Conservation (phyloP, 2,329 filamentous ascomycete genomes). For the Alternaria gaisen region DNA sequence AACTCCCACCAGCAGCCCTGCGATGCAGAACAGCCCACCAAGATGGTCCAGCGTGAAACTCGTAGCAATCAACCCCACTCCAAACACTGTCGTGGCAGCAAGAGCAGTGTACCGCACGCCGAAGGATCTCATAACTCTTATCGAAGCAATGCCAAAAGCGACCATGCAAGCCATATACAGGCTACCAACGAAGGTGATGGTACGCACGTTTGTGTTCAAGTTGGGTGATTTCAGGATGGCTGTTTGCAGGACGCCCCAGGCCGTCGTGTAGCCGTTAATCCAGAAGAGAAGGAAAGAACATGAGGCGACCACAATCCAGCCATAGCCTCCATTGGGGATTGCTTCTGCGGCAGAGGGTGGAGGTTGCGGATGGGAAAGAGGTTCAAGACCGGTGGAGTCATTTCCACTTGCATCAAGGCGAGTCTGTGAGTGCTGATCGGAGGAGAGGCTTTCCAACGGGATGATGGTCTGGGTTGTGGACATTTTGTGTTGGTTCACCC, state of each 20-base stretch:
- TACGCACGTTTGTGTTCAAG: slow-evolving; percentile 29
- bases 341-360: slow-evolving; percentile 7
- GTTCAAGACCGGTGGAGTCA: neutral
- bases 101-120: slow-evolving; percentile 60
- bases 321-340: slow-evolving; percentile 65
- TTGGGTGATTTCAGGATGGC: slow-evolving; percentile 61
- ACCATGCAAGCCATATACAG: slow-evolving; percentile 62
- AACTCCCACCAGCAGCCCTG: slow-evolving; percentile 56
- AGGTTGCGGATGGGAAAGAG: neutral
- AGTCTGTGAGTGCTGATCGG: neutral
- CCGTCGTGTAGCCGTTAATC: slow-evolving; percentile 63
- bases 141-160: slow-evolving; percentile 62
- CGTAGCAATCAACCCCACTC: slow-evolving; percentile 58
- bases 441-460: neutral
- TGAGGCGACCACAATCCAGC: slow-evolving; percentile 63
- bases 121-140: slow-evolving; percentile 59
- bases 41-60: slow-evolving; percentile 52
- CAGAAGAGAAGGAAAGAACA: slow-evolving; percentile 62
- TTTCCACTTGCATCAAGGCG: neutral
- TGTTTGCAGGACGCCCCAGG: slow-evolving; percentile 69
- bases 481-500: neutral
- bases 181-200: slow-evolving; percentile 67
- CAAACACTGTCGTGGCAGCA: slow-evolving; percentile 61
- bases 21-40: slow-evolving; percentile 2
- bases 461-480: neutral